phyloP scores from a whole-genome alignment of 352 stramenopile species.

The Phytophthora colocasiae region DNA sequence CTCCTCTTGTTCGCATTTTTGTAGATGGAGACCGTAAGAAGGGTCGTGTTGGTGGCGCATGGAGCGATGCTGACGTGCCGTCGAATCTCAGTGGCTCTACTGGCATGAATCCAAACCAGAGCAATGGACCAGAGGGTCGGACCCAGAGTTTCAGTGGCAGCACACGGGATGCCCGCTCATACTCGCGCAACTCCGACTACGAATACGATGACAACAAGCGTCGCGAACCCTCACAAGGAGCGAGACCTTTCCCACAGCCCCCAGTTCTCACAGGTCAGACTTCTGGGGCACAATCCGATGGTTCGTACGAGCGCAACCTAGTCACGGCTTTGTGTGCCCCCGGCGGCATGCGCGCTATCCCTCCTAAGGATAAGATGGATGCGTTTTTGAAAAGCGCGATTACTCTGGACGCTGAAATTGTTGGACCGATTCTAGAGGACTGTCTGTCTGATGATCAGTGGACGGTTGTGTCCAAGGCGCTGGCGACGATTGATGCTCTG shows the following conservation, averaged over 20 bases:
- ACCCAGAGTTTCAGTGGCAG: conserved; percentile 56
- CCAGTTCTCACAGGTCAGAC: conserved; percentile 63
- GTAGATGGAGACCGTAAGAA: conserved; percentile 85
- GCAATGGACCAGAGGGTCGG: conserved; percentile 47
- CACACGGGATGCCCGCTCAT: conserved; percentile 43
- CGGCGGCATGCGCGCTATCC: conserved; percentile 94
- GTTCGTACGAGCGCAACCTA: conserved; percentile 94
- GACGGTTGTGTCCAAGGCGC: conserved; percentile 93
- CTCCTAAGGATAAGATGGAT: conserved; percentile 94
- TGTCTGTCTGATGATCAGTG: conserved; percentile 91
- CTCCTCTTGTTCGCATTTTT: neutral
- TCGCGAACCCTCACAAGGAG: conserved; percentile 32
- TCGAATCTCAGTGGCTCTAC: conserved; percentile 23
- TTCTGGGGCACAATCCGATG: conserved; percentile 81
- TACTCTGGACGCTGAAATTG: conserved; percentile 93
- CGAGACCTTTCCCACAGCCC: conserved; percentile 34
- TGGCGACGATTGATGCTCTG: conserved; percentile 94
- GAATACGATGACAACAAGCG: conserved; percentile 59
- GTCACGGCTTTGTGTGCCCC: conserved; percentile 93
- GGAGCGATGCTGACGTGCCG: conserved; percentile 48
- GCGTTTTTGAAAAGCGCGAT: conserved; percentile 91
- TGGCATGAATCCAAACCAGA: conserved; percentile 32
- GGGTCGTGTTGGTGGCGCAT: conserved; percentile 80
- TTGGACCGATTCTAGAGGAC: conserved; percentile 95
- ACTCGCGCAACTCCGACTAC: conserved; percentile 63